Evolutionary conservation across 495 filamentous ascomycete species (phyloP).

Genomic region (Tuber brumale): DNA sequence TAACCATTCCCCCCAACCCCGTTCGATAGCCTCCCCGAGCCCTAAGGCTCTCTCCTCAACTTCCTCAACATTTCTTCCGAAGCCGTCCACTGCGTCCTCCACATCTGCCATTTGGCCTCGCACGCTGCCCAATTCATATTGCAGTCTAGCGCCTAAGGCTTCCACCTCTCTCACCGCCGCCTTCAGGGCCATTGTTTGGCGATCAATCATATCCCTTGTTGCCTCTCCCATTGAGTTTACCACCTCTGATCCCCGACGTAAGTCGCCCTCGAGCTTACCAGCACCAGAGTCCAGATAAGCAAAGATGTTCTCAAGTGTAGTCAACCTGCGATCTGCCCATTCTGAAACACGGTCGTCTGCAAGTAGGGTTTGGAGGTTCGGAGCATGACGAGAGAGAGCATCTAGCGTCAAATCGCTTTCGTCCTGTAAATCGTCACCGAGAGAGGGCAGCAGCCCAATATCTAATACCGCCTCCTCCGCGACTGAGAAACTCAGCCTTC

Average conservation of each 20-base stretch:
- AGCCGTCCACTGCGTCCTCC: slow-evolving; percentile 72
- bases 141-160: slow-evolving; percentile 73
- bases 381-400: slow-evolving; percentile 33
- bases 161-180: slow-evolving; percentile 79
- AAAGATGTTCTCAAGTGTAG: slow-evolving; percentile 57
- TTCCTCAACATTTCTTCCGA: slow-evolving; percentile 70
- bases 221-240: slow-evolving; percentile 59
- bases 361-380: slow-evolving; percentile 49
- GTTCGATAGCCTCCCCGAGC: slow-evolving; percentile 59
- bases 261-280: slow-evolving; percentile 60
- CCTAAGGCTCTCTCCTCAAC: slow-evolving; percentile 64
- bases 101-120: slow-evolving; percentile 80
- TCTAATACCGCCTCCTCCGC: slow-evolving; percentile 80
- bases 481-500: slow-evolving; percentile 78
- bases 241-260: slow-evolving; percentile 59
- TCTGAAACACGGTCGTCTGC: slow-evolving; percentile 49
- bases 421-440: slow-evolving; percentile 42
- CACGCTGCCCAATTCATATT: slow-evolving; percentile 83
- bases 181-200: slow-evolving; percentile 59
- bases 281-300: slow-evolving; percentile 55
- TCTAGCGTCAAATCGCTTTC: slow-evolving; percentile 18
- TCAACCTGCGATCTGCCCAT: slow-evolving; percentile 64
- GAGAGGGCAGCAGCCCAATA: slow-evolving; percentile 47
- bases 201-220: slow-evolving; percentile 59
- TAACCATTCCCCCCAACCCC: slow-evolving; percentile 53